Conservation (phyloP, 495 filamentous ascomycete genomes). For the Penicillium egyptiacum region DNA sequence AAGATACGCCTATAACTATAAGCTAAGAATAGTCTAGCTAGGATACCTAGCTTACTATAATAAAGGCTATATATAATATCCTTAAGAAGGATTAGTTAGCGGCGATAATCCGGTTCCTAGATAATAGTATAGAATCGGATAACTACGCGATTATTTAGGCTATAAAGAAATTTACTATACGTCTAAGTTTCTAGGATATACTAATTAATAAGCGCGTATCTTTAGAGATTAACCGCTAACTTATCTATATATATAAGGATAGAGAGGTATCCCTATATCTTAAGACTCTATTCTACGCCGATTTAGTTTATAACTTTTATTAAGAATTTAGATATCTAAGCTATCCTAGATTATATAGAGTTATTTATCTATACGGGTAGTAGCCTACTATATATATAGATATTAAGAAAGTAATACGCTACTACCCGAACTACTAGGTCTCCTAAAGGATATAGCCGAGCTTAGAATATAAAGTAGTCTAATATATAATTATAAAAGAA, state of each 20-base stretch:
- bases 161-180: background rate
- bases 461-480: background rate
- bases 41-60: background rate
- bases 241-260: constrained; percentile 1
- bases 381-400: background rate
- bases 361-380: background rate
- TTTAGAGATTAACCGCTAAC: background rate
- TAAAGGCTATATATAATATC: background rate
- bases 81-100: background rate
- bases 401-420: background rate
- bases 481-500: constrained; percentile 5
- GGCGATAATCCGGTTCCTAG: background rate
- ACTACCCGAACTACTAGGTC: constrained; percentile 3
- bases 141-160: background rate
- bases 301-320: background rate
- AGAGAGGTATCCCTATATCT: background rate
- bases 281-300: background rate
- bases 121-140: background rate
- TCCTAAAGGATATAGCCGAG: background rate
- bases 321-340: constrained; percentile 3
- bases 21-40: background rate
- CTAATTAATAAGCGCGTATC: background rate
- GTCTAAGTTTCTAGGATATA: background rate
- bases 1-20: too few species aligned
- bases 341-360: background rate